Evolutionary conservation across 345 rosid genomes (phyloP), one percentile per base, ranked within the genome.

Genomic region (Citrus reticulata): DNA sequence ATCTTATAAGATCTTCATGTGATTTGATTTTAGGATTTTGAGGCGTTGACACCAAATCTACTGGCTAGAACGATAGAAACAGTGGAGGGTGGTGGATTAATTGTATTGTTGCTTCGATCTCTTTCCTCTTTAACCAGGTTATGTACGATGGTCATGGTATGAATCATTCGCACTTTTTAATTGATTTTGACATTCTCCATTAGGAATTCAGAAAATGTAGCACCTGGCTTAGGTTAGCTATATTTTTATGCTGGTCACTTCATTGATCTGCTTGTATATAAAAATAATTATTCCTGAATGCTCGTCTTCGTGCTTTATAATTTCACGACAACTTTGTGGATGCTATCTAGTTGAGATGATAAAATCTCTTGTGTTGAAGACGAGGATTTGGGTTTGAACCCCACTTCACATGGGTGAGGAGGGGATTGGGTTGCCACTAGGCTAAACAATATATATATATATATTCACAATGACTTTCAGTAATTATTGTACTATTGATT

Each of bases 1-100:
- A 14, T 79, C 59, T 60, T 75, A 35, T 78, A 27, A 51, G 7
- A 55, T 85, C 54, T 54, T 39, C 74, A 24, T 64, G 42, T 66
- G 32, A 70, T 69, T 72, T 82, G 60, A 35, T 65, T 64, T 71
- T 85, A 95, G 99, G 99, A 96, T 82, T 96, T 96, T 86, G 98
- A 93, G 87, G 99, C 99, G 37, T 77, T 96, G 80, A 93, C 99
- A 49, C 99, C 98, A 30, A 96, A 96, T 89, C 91, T 96, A 40
- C 86, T 93, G 70, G 99, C 98, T 27, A 93, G 99, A 82, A 96
- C 99, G 5, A 91, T 94, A 73, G 99, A 96, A 84, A 96, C 99
- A 25, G 99, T 96, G 68, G 92, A 96, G 82, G 99, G 99, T 74
- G 99, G 98, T 63, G 99, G 99, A 69, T 70, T 96, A 79, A 83